Evolutionary conservation across 768 basidiomycete genomes (phyloP), one percentile per base, ranked within the genome.

Genomic region (Suillus discolor): DNA sequence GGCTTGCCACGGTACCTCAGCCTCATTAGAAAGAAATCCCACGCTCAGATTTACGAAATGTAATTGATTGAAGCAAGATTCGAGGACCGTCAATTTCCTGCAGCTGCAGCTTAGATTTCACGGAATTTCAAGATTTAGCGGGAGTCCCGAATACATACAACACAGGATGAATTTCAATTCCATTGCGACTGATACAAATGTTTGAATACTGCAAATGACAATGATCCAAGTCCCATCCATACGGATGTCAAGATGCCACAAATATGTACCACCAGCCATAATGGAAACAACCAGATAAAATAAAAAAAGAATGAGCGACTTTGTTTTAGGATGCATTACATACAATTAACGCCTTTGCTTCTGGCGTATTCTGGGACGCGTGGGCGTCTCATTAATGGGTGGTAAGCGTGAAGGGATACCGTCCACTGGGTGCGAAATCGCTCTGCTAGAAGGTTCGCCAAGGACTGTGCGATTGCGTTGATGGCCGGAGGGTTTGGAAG

Each of bases 351-450:
- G 3, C 69, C 70, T 41, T 71, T 68, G 67, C 78, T 76, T 51
- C 59, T 77, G 77, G 68, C 85, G 83, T 74, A 81, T 78, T 64
- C 88, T 83, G 23, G 88, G 87, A 63, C 87, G 80, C 28, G 89
- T 89, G 44, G 89, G 88, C 1, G 87, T 88, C 71, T 89, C 87
- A 64, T 85, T 82, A 62, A 71, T 79, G 31, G 77, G 60, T 28
- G 77, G 78, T 18, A 81, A 61, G 23, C 73, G 77, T 47, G 78
- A 74, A 53, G 81, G 79, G 62, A 76, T 71, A 49, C 78, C 75
- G 3, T 74, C 71, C 57, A 73, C 62, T 62, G 76, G 72, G 18
- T 68, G 72, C 18, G 62, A 66, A 67, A 68, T 72, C 66, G 69
- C 64, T 70, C 61, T 72, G 71, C 67, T 62, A 47, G 69, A 75